Evolutionary conservation across 2,329 filamentous ascomycete genomes (phyloP).

Genomic region (Madurella fahalii): DNA sequence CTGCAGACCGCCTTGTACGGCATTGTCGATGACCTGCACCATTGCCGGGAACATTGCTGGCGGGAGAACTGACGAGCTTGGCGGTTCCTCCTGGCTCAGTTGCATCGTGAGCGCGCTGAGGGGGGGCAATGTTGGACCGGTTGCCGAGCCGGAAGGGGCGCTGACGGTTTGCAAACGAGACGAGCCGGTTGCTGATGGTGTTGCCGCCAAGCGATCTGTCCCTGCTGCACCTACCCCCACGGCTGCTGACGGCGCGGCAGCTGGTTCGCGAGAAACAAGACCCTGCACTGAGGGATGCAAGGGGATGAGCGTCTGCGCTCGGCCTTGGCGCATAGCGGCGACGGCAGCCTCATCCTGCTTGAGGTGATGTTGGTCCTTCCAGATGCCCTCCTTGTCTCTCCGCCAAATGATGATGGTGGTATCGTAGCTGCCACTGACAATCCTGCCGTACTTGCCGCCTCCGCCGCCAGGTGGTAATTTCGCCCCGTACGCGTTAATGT

Average conservation of each 20-base stretch:
- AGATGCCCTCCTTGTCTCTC: slow-evolving; percentile 76
- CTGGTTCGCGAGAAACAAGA: not conserved
- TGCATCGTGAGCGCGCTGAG: slow-evolving; percentile 13
- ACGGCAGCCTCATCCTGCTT: slow-evolving; percentile 67
- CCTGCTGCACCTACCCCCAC: slow-evolving; percentile 1
- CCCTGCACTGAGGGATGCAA: slow-evolving; percentile 21
- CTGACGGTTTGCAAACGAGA: slow-evolving; percentile 12
- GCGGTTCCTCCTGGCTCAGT: slow-evolving; percentile 31
- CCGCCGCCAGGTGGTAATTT: slow-evolving; percentile 88
- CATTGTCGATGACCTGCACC: slow-evolving; percentile 49
- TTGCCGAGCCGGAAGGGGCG: slow-evolving; percentile 11
- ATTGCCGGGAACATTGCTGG: slow-evolving; percentile 41
- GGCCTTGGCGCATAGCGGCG: slow-evolving; percentile 38
- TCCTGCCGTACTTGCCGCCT: slow-evolving; percentile 84
- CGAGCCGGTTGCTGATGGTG: slow-evolving; percentile 3
- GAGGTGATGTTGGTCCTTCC: slow-evolving; percentile 72
- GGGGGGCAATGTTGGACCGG: slow-evolving; percentile 14
- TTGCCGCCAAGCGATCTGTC: not conserved
- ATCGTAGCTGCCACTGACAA: slow-evolving; percentile 95
- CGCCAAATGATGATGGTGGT: slow-evolving; percentile 95
- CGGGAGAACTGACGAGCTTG: slow-evolving; percentile 32
- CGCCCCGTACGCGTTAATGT: slow-evolving; percentile 76
- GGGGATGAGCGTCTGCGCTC: slow-evolving; percentile 12
- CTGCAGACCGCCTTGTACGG: slow-evolving; percentile 47
- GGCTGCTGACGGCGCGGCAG: not conserved